A percentile compares a stretch with the other conserved stretches of the same genome.
Conservation (phyloP, 2,329 filamentous ascomycete genomes). For the Rhexocercosporidium sp. region DNA sequence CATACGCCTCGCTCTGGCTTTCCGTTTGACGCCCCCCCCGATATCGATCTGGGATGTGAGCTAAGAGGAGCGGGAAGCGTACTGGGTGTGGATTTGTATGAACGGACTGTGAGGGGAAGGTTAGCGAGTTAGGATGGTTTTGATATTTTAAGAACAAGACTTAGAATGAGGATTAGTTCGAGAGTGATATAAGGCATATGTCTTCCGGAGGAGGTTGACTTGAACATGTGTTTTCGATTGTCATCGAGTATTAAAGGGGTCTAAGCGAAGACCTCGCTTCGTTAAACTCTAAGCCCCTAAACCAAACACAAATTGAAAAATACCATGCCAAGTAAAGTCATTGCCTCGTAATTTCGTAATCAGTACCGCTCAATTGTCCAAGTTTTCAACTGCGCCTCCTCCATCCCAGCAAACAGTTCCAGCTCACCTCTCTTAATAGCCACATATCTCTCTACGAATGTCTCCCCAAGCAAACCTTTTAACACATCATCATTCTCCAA, state of each 20-base stretch:
- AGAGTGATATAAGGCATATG: no score
- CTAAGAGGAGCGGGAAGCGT: not conserved
- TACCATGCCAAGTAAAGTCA: no score
- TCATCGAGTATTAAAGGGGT: not conserved
- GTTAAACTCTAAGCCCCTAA: not conserved
- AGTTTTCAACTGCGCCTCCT: slow-evolving; percentile 50
- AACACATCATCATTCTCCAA: slow-evolving; percentile 56
- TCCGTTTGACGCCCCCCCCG: not conserved
- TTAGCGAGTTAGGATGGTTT: not conserved
- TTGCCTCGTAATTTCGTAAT: not conserved
- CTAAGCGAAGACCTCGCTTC: not conserved
- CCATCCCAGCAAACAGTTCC: slow-evolving; percentile 55
- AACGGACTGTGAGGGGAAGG: not conserved
- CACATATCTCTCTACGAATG: slow-evolving; percentile 61
- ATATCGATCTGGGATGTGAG: not conserved
- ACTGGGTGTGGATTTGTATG: not conserved
- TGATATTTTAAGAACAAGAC: not conserved
- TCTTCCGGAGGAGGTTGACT: not conserved
- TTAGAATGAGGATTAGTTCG: no score
- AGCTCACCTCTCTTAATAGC: slow-evolving; percentile 64
- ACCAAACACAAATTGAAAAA: not conserved
- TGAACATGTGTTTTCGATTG: not conserved
- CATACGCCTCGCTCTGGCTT: not conserved
- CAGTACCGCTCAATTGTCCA: slow-evolving; percentile 74
- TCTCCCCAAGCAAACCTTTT: slow-evolving; percentile 50